A percentile compares a stretch with the other conserved stretches of the same genome.
Evolutionary conservation across 257 asterid genomes (phyloP).

Genomic region (Solanum rostratum): DNA sequence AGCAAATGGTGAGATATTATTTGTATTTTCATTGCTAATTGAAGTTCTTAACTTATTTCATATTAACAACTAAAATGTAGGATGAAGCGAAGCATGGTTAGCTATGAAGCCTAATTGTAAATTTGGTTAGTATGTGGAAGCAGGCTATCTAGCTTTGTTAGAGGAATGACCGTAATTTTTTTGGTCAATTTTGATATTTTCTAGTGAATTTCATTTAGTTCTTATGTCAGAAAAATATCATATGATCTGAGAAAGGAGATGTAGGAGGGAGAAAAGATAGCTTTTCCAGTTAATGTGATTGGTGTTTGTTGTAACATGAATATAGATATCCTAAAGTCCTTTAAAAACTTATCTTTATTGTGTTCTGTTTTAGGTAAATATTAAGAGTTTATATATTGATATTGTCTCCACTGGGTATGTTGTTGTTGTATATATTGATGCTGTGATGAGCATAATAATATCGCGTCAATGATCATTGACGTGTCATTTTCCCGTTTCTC

Average conservation of each 20-base stretch:
- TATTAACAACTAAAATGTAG: background rate
- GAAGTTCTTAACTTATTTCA: background rate
- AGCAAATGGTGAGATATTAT: slow-evolving; percentile 69
- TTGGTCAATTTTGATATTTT: background rate
- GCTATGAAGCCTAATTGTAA: background rate
- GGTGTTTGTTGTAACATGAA: background rate
- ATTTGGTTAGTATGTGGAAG: background rate
- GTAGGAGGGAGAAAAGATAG: background rate
- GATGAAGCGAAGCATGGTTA: background rate
- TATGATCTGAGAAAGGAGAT: background rate
- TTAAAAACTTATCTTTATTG: background rate
- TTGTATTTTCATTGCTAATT: background rate
- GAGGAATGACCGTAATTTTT: background rate
- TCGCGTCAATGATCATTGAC: background rate
- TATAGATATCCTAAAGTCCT: background rate
- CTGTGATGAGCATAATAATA: background rate
- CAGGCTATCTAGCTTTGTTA: background rate
- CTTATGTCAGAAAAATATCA: background rate
- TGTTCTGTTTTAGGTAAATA: background rate
- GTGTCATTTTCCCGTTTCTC: background rate
- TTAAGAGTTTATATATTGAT: background rate
- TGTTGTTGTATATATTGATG: too few relatives aligned
- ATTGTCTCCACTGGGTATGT: too few relatives aligned
- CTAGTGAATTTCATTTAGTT: background rate
- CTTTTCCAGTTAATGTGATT: background rate